Evolutionary conservation across 2,329 filamentous ascomycete species (phyloP), one percentile per base, ranked within the genome.

Genomic region (Mycogone perniciosa): DNA sequence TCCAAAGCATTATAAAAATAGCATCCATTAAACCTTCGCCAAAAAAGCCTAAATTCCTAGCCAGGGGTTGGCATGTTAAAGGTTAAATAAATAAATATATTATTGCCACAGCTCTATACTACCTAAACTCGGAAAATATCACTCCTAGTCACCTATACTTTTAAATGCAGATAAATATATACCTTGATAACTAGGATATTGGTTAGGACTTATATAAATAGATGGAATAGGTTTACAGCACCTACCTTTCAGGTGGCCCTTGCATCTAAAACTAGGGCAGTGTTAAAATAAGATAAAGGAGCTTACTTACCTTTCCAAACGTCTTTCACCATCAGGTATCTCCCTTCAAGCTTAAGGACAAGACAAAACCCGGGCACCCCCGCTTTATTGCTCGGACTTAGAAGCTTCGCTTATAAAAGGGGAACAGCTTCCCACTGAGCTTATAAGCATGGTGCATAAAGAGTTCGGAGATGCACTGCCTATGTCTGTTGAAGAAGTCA

Each of bases 1-100:
- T 85, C 1, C 82, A 86, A 57, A 64, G 85, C 35, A 80, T 85
- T 44, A 73, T 84, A 38, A 84, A 84, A 61, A 67, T 83, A 13
- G 69, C 75, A 4, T 76, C 73, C 40, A 75, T 82, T 43, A 68
- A 79, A 31, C 66, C 82, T 3, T 76, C 70, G 0, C 79, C 79
- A 0, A 73, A 76, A 11, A 71, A 77, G 6, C 74, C 77, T 0
- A 56, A 58, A 0, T 81, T 76, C 54, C 58, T 62, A 1, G 71
- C 70, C 7, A 74, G 74, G 2, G 61, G 59, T 2, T 79, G 74
- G 70, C 75, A 77, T 52, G 58, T 61, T 0, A 61, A 63, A 4
- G 61, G 60, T 0, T 54, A 56, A 38, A 55, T 59, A 53, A 63
- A 63, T 8, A 60, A 64, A n/a, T 58, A 61, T 1, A 64, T 64